A percentile compares a stretch with the other conserved stretches of the same genome.
These are phyloP conservation scores for Starmerella apis DNA, from an alignment of 805 yeast species.

Conservation along the genomic window DNA sequence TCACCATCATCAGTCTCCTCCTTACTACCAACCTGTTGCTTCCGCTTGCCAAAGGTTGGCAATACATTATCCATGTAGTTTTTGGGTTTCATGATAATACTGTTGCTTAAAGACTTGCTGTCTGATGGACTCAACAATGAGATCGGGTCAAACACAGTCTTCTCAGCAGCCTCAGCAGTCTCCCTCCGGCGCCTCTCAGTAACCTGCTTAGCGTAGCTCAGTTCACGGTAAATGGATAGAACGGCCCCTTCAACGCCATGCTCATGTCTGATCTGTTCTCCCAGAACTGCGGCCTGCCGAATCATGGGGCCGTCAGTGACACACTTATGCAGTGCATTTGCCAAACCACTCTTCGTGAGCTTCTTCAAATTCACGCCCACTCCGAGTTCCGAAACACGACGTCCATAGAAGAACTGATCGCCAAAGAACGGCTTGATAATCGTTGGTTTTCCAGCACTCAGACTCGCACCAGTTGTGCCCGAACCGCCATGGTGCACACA, in stretches of 20 bases:
- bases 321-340: conserved; percentile 59
- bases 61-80: not conserved
- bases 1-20: conserved; percentile 6
- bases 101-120: not conserved
- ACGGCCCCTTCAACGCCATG: conserved; percentile 74
- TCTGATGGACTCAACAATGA: not conserved
- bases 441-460: conserved; percentile 79
- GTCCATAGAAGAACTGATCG: conserved; percentile 87
- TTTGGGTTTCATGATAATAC: not conserved
- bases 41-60: conserved; percentile 10
- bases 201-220: conserved; percentile 46
- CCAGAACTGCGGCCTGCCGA: conserved; percentile 54
- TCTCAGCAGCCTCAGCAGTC: conserved; percentile 12
- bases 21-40: conserved; percentile 8
- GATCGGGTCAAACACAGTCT: conserved; percentile 5
- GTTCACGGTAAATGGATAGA: conserved; percentile 61
- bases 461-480: conserved; percentile 89
- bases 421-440: conserved; percentile 92
- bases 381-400: conserved; percentile 78
- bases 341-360: conserved; percentile 51
- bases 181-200: conserved; percentile 16
- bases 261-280: conserved; percentile 57
- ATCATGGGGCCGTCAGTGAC: conserved; percentile 56
- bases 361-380: conserved; percentile 65
- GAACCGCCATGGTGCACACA: conserved; percentile 98